Evolutionary conservation across 345 rosid genomes (phyloP).

Genomic region (Salix udensis): DNA sequence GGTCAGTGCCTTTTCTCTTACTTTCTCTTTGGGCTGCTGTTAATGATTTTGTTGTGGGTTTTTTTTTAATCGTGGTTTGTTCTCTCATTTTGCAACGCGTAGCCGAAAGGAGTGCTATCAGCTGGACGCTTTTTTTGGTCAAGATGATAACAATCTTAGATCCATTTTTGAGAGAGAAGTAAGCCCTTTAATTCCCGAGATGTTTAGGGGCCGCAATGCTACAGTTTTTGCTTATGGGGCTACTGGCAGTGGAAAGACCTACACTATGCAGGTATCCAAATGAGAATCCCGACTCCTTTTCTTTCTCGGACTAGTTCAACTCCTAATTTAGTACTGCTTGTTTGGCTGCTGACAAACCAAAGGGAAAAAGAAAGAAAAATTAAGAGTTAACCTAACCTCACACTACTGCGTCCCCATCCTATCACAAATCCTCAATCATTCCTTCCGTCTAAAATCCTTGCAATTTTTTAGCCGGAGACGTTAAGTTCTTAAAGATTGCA

Average conservation of each 20-base stretch:
- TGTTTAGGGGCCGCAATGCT: conserved; percentile 66
- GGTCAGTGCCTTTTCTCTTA: conserved; percentile 31
- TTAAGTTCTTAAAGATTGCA: no score
- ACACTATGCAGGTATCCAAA: conserved; percentile 73
- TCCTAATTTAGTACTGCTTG: not conserved
- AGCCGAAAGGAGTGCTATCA: conserved; percentile 77
- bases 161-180: conserved; percentile 71
- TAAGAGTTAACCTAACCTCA: no score
- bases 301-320: not conserved
- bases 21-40: not conserved
- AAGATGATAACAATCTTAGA: conserved; percentile 56
- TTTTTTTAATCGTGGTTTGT: conserved; percentile 9
- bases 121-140: conserved; percentile 74
- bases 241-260: conserved; percentile 93
- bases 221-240: conserved; percentile 93
- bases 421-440: no score
- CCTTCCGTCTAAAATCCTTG: no score
- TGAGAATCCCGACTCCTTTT: no score
- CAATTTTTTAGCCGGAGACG: no score
- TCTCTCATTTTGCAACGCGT: not conserved
- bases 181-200: conserved; percentile 53
- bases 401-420: no score
- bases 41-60: not conserved
- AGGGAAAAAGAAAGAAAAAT: not conserved
- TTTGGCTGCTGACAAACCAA: not conserved